These are phyloP conservation scores for Sarocladiaceae sp. DNA, from an alignment of 2,329 filamentous ascomycete genomes.

Conservation along the genomic window DNA sequence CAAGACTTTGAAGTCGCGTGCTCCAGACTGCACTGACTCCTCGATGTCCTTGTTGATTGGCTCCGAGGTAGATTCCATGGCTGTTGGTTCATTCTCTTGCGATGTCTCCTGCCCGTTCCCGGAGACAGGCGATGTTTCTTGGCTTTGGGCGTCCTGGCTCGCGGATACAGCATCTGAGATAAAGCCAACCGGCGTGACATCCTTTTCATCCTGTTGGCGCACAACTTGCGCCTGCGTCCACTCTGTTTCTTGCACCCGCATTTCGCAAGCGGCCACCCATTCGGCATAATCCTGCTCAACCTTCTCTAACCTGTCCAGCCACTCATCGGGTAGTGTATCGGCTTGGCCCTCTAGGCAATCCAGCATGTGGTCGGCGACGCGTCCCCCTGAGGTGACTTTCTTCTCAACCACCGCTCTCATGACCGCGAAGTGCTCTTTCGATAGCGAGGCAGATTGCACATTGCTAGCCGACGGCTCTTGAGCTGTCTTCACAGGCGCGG, in stretches of 20 bases:
- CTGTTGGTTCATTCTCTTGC: no score
- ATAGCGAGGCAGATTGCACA: conserved; percentile 19
- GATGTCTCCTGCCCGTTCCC: no score
- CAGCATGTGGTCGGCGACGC: conserved; percentile 76
- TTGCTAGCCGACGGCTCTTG: conserved; percentile 9
- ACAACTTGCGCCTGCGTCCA: conserved; percentile 28
- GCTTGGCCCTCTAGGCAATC: conserved; percentile 79
- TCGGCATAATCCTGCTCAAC: conserved; percentile 73
- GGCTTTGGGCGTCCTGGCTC: no score
- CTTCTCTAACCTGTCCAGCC: conserved; percentile 82
- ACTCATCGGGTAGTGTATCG: conserved; percentile 79
- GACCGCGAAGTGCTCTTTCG: conserved; percentile 46
- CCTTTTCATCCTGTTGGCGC: no score
- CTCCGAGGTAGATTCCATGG: no score
- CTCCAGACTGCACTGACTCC: no score
- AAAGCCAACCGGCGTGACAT: no score
- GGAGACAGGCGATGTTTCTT: no score
- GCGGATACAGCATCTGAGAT: no score
- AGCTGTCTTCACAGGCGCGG: conserved; percentile 19
- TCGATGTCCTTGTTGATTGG: no score
- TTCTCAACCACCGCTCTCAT: conserved; percentile 61
- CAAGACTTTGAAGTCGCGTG: no score
- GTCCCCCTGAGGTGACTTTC: conserved; percentile 67
- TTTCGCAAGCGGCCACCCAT: conserved; percentile 78
- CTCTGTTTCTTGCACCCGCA: conserved; percentile 66